Evolutionary conservation across 345 rosid genomes (phyloP), one percentile per base, ranked within the genome.

Genomic region (Eucalyptus brandiana): DNA sequence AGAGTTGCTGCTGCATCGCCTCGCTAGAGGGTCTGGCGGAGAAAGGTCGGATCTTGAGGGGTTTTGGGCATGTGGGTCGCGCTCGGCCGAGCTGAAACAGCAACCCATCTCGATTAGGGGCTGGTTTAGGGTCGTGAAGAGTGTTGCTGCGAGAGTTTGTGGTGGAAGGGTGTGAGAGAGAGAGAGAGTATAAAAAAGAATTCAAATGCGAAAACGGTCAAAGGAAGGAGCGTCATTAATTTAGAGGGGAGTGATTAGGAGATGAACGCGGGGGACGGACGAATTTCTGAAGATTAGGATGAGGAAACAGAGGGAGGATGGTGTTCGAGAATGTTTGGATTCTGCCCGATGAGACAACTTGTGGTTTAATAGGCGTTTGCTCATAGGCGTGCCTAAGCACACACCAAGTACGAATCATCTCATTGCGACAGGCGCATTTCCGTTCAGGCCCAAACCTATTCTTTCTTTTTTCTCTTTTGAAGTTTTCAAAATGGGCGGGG

Each of bases 81-180:
- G 89, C 2, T 34, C 8, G 80, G 88, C 80, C 91, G 93, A 87
- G 93, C 96, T 95, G 14, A 94, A 49, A 90, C 97, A 93, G 91
- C 95, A 93, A 88, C 95, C 93, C 95, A 94, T 94, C 69, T 32
- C 24, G 44, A 13, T 12, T 34, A 21, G 12, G 81, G 81, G 44
- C 11, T 72, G 44, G 26, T 34, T 16, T 50, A 50, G 53, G 53
- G 53, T 50, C 53, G 53, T 50, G 19, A 50, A 50, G 53, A 50
- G 53, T 50, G 0, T 50, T 16, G 81, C 45, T 18, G 81, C 14
- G 81, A 72, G 81, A 2, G 86, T 62, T 32, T 49, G 50, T 81
- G 50, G 44, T 32, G 44, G 89, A 53, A 50, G 5, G 69, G 69
- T 2, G 13, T 48, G 48, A 62, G 76, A 44, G 76, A 42, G 72